phyloP scores from a whole-genome alignment of 2,329 filamentous ascomycete genomes.

The Tolypocladium endophyticum region DNA sequence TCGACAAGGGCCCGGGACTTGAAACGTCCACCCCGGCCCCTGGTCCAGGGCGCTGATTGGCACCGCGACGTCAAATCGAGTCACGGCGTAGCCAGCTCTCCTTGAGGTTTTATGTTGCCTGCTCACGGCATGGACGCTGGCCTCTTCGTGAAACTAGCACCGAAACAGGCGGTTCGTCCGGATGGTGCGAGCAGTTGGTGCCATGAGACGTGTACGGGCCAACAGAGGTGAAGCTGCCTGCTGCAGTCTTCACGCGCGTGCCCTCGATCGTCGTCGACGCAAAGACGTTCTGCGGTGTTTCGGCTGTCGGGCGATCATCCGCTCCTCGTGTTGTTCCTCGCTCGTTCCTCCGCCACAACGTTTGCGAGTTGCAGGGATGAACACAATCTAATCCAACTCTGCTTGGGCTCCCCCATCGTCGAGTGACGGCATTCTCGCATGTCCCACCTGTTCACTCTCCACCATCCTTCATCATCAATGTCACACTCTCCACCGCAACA shows the following conservation, averaged over 20 bases:
- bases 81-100: background rate
- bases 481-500: background rate
- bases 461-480: background rate
- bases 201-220: background rate
- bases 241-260: background rate
- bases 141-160: background rate
- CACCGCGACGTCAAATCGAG: background rate
- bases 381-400: background rate
- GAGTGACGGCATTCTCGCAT: background rate
- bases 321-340: background rate
- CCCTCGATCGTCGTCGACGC: background rate
- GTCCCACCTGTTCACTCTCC: background rate
- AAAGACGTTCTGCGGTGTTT: background rate
- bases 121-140: background rate
- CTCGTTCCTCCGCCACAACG: background rate
- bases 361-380: background rate
- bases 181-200: background rate
- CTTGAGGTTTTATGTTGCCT: background rate
- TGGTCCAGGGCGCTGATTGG: background rate
- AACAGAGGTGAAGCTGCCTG: background rate
- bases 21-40: background rate
- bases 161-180: constrained; percentile 1
- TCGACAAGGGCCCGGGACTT: background rate
- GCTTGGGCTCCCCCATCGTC: background rate
- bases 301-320: background rate